Percentiles rank a stretch among this genome's conserved stretches.
Evolutionary conservation across 148 eudicot species (phyloP).

Genomic region (Rhododendron williamsianum): DNA sequence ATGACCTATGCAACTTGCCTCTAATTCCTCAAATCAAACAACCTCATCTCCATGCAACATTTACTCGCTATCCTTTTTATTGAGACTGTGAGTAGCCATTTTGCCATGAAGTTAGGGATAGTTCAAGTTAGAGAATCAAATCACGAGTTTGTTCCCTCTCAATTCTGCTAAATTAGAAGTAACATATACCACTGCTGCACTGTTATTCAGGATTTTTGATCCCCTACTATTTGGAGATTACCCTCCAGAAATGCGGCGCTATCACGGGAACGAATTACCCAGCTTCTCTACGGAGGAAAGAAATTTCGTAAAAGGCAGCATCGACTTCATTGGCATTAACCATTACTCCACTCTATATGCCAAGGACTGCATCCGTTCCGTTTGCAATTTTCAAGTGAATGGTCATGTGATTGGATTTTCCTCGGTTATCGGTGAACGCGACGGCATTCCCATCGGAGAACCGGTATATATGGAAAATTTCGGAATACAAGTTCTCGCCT

Average conservation of each 20-base stretch:
- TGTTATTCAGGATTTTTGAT: conserved; percentile 52
- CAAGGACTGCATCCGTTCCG: conserved; percentile 48
- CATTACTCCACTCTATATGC: conserved; percentile 64
- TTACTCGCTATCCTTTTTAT: no score
- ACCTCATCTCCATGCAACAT: no score
- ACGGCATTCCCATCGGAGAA: conserved; percentile 66
- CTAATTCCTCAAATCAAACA: no score
- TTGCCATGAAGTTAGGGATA: no score
- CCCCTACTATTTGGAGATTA: conserved; percentile 73
- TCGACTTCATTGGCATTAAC: conserved; percentile 75
- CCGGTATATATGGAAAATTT: conserved; percentile 25
- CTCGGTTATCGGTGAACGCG: conserved; percentile 18
- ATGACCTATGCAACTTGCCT: no score
- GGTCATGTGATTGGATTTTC: conserved; percentile 50
- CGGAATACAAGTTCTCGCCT: not conserved
- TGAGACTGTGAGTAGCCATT: no score
- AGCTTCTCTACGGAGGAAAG: conserved; percentile 45
- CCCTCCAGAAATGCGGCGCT: conserved; percentile 59
- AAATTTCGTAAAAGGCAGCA: conserved; percentile 46
- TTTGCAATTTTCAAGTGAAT: conserved; percentile 22
- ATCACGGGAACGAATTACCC: conserved; percentile 46
- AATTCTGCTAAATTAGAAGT: not conserved
- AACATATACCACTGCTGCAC: not conserved
- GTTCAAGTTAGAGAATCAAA: not conserved
- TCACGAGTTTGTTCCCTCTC: not conserved